phyloP scores from a whole-genome alignment of 2,329 filamentous ascomycete species.

The Ramichloridium luteum region DNA sequence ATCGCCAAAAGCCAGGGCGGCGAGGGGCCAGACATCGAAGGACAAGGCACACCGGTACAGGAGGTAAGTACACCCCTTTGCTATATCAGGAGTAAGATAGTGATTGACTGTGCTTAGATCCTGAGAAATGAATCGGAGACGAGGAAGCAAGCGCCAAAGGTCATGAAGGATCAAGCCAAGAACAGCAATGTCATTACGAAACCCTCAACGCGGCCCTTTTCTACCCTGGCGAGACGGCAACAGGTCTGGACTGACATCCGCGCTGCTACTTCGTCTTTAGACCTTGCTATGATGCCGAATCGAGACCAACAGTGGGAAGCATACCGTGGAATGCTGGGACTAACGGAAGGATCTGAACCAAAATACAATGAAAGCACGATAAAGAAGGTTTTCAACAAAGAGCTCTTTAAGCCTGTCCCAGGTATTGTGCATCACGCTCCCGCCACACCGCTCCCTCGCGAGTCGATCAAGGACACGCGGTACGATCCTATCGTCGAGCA shows the following conservation, averaged over 20 bases:
- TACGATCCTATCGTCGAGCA: slow-evolving; percentile 79
- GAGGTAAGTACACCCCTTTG: slow-evolving; percentile 47
- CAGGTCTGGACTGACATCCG: slow-evolving; percentile 7
- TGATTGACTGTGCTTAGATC: slow-evolving; percentile 36
- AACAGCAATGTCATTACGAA: slow-evolving; percentile 21
- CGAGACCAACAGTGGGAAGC: slow-evolving; percentile 32
- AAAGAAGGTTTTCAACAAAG: too few relatives aligned
- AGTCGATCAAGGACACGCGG: slow-evolving; percentile 58
- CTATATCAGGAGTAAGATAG: not conserved
- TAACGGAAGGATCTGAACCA: not conserved
- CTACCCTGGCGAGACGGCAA: slow-evolving; percentile 38
- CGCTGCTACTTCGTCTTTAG: slow-evolving; percentile 7
- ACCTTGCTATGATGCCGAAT: slow-evolving; percentile 19
- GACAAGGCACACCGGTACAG: slow-evolving; percentile 52
- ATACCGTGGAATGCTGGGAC: slow-evolving; percentile 14
- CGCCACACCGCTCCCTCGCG: slow-evolving; percentile 49
- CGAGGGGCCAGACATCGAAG: slow-evolving; percentile 46
- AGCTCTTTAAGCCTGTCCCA: slow-evolving; percentile 2
- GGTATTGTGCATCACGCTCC: slow-evolving; percentile 63
- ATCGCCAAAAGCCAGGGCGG: slow-evolving; percentile 46
- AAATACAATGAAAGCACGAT: not conserved
- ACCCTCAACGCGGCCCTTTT: slow-evolving; percentile 41
- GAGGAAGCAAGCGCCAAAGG: slow-evolving; percentile 51
- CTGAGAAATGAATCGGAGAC: slow-evolving; percentile 50
- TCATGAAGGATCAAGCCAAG: slow-evolving; percentile 50